phyloP scores from a whole-genome alignment of 805 yeast genomes.

The Candida orba region DNA sequence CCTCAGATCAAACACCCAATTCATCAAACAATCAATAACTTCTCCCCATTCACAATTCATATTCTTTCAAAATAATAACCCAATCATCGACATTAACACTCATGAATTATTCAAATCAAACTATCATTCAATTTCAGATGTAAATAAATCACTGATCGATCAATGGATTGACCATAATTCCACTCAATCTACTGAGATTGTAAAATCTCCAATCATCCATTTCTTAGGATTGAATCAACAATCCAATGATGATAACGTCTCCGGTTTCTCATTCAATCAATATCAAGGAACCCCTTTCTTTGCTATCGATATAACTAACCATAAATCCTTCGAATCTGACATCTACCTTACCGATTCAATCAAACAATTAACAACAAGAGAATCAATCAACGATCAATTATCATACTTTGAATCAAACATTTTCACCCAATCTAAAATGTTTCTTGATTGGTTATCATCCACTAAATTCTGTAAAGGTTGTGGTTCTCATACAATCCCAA shows the following conservation, averaged over 20 bases:
- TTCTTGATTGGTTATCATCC: slow-evolving; percentile 74
- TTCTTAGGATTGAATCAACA: slow-evolving; percentile 38
- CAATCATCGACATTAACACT: slow-evolving; percentile 15
- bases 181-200: slow-evolving; percentile 3
- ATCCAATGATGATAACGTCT: slow-evolving; percentile 20
- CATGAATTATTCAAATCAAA: slow-evolving; percentile 8
- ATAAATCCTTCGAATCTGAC: slow-evolving; percentile 10
- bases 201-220: slow-evolving; percentile 17
- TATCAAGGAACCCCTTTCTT: slow-evolving; percentile 58
- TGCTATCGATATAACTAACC: slow-evolving; percentile 49
- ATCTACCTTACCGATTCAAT: not conserved
- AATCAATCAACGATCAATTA: slow-evolving; percentile 18
- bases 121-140: slow-evolving; percentile 13
- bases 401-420: slow-evolving; percentile 48
- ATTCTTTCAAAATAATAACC: slow-evolving; percentile 28
- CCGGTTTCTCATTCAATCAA: slow-evolving; percentile 36
- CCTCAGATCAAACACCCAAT: slow-evolving; percentile 42
- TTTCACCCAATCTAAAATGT: slow-evolving; percentile 77
- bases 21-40: slow-evolving; percentile 34
- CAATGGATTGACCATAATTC: slow-evolving; percentile 18
- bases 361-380: slow-evolving; percentile 15
- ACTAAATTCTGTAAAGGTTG: slow-evolving; percentile 83
- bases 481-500: slow-evolving; percentile 55
- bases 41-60: slow-evolving; percentile 39
- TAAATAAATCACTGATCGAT: slow-evolving; percentile 13